phyloP scores from a whole-genome alignment of 768 basidiomycete genomes.

The Nevesoporus exiguus region DNA sequence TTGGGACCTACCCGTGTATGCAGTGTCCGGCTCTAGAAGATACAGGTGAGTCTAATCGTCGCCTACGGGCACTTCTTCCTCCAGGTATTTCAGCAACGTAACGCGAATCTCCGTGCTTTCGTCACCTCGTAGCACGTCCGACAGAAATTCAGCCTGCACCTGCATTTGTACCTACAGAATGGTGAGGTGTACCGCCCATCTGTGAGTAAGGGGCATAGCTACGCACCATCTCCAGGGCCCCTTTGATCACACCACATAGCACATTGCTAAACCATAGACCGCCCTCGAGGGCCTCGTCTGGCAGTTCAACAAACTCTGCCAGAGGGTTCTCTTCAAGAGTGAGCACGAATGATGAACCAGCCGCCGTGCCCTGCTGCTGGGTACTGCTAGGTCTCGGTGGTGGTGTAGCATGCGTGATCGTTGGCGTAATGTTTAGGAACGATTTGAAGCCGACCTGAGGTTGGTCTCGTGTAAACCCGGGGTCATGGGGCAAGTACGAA shows the following conservation, averaged over 20 bases:
- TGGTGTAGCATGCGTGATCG: conserved; percentile 64
- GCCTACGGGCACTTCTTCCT: conserved; percentile 92
- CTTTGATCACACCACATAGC: conserved; percentile 88
- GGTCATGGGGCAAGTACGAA: not conserved
- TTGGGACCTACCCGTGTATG: not conserved
- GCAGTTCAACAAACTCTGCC: conserved; percentile 95
- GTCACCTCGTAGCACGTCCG: conserved; percentile 89
- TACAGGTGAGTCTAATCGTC: conserved; percentile 63
- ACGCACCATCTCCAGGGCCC: conserved; percentile 93
- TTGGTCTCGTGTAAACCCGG: not conserved
- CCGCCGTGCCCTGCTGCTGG: conserved; percentile 39
- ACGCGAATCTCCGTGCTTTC: conserved; percentile 94
- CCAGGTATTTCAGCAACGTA: conserved; percentile 83
- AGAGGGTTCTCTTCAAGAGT: conserved; percentile 95
- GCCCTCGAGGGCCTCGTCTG: conserved; percentile 87
- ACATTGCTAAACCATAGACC: conserved; percentile 98
- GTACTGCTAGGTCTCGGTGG: conserved; percentile 46
- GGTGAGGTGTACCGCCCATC: conserved; percentile 13
- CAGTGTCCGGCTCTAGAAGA: conserved; percentile 7
- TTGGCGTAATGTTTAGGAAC: conserved; percentile 90
- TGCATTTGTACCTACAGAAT: conserved; percentile 85
- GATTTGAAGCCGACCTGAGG: conserved; percentile 94
- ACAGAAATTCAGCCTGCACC: conserved; percentile 83
- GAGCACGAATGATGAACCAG: conserved; percentile 70
- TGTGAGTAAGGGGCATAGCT: not conserved